A percentile compares a stretch with the other conserved stretches of the same genome.
phyloP scores from a whole-genome alignment of 1,139 yeast species.

The Candida dubliniensis region DNA sequence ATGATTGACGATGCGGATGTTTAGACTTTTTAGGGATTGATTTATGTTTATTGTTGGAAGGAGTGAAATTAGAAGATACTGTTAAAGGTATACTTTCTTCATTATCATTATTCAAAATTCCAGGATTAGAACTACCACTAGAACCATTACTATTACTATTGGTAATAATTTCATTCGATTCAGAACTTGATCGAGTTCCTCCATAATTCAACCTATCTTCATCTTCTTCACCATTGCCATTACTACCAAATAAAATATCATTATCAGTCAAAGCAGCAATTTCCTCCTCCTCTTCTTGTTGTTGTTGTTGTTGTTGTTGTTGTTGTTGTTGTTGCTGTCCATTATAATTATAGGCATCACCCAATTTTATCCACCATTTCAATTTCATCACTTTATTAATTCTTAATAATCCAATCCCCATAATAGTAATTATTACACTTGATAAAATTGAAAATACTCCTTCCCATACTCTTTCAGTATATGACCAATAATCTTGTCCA shows the following conservation, averaged over 20 bases:
- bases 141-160: not conserved
- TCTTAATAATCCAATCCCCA: constrained; percentile 86
- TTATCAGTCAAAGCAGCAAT: too few species aligned
- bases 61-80: not conserved
- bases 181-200: constrained; percentile 15
- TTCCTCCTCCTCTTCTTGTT: constrained; percentile 18
- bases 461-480: constrained; percentile 89
- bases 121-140: too few species aligned
- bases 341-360: constrained; percentile 34
- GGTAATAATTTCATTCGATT: constrained; percentile 7
- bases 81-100: constrained; percentile 1
- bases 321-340: too few species aligned
- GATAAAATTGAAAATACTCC: constrained; percentile 83
- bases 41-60: not conserved
- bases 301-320: too few species aligned
- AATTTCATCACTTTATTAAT: constrained; percentile 65
- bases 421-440: constrained; percentile 74
- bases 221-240: constrained; percentile 16
- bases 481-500: constrained; percentile 79
- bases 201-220: constrained; percentile 15
- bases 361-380: constrained; percentile 51
- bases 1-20: constrained; percentile 5
- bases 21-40: constrained; percentile 26
- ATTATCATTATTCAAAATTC: not conserved
- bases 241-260: too few species aligned